Base-by-base conservation (phyloP, 768 basidiomycete genomes). In the Megacollybia marginata region DNA sequence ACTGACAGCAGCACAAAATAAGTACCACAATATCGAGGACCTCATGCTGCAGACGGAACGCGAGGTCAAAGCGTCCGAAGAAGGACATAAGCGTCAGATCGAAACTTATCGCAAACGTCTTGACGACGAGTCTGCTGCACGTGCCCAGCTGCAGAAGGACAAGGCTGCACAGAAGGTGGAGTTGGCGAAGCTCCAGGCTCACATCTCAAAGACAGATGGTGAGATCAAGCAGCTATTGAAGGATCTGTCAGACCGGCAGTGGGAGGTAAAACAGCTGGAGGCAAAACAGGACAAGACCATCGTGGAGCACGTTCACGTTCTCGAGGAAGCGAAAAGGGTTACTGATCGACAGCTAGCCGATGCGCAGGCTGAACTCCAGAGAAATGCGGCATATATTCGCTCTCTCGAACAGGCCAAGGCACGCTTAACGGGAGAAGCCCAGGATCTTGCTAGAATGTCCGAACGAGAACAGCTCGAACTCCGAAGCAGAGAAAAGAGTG, bases 281-380 rank as follows among this genome's bases (percentile, higher is more conserved):
- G 85, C 88, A 2, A 82, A 78, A 61, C 88, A 96, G 61, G 92
- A 97, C 71, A 97, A 94, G 71, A 96, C 90, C n/a, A 94, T 96
- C 52, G 93, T 98, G 42, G 94, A 98, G 65, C 95, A 98, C 60
- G 91, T 96, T 20, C 85, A 98, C 62, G 95, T 97, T 28, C 75
- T 95, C 10, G 93, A 97, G 63, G 90, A 94, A 62, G 95, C 95
- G 13, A 98, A 97, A 65, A 83, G 83, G 33, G 83, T 95, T 50
- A 94, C 95, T 1, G 95, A 98, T 62, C 81, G 87, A 35, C 91
- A 96, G 60, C 80, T 97, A 13, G 79, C 74, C 16, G 88, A 90
- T 2, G 87, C 92, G 0, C 84, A 88, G 49, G 65, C 73, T 16
- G 92, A 95, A 62, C 65, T 95, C 32, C 75, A 83, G 63, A 82